Conservation (phyloP, 225 moss, liverwort and hornwort species). For the Marchantia polymorpha region DNA sequence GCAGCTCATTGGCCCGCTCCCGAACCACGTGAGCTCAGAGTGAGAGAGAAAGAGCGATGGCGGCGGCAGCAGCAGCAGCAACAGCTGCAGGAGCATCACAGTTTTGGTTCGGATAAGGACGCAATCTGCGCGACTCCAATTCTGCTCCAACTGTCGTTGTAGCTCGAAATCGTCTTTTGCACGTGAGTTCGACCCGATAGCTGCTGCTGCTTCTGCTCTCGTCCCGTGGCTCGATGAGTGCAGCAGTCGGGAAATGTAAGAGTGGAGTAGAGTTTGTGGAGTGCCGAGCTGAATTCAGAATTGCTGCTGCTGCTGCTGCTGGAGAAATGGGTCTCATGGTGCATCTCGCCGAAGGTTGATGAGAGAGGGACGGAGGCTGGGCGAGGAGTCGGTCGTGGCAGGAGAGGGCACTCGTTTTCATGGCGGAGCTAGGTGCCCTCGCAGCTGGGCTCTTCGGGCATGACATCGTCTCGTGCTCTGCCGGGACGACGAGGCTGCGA, state of each 20-base stretch:
- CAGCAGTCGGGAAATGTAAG: too few relatives aligned
- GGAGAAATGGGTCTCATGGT: neutral
- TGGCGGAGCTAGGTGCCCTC: conserved; percentile 1
- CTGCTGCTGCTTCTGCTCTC: neutral
- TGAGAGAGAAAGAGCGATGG: too few relatives aligned
- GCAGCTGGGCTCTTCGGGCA: neutral
- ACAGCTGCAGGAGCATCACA: too few relatives aligned
- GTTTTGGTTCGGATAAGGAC: conserved; percentile 1
- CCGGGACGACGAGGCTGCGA: neutral
- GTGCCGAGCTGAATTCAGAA: neutral
- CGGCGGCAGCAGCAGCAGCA: too few relatives aligned
- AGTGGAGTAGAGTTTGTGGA: neutral
- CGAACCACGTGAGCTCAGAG: neutral
- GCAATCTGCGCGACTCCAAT: neutral
- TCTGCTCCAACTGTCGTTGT: neutral
- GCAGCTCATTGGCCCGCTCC: neutral
- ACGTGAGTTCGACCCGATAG: neutral
- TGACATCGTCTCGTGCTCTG: too few relatives aligned
- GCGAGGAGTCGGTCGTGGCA: neutral
- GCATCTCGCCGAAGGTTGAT: neutral
- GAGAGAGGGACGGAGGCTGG: neutral
- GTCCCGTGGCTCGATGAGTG: neutral
- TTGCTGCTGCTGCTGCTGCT: neutral
- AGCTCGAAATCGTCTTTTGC: neutral
- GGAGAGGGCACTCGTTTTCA: neutral